Evolutionary conservation across 495 filamentous ascomycete species (phyloP).

Genomic region (Apiosordaria backusii): DNA sequence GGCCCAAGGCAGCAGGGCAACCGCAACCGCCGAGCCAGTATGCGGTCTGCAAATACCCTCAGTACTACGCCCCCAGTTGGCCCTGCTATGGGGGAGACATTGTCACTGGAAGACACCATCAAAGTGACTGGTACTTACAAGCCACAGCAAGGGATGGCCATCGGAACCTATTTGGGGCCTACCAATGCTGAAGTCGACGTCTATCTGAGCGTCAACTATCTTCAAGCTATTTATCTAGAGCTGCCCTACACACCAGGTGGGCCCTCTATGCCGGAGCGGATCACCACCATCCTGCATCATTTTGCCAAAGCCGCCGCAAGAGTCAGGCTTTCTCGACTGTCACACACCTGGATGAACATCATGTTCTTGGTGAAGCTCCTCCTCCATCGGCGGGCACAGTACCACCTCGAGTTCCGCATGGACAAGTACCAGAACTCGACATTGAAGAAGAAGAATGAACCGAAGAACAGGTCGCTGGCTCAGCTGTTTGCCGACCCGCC

Average conservation of each 20-base stretch:
- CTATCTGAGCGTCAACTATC: slow-evolving; percentile 60
- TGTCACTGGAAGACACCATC: slow-evolving; percentile 61
- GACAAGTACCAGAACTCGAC: slow-evolving; percentile 20
- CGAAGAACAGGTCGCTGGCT: slow-evolving; percentile 8
- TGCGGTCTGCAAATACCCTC: slow-evolving; percentile 35
- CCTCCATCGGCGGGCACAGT: slow-evolving; percentile 54
- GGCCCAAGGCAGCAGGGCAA: slow-evolving; percentile 42
- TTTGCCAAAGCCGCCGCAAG: slow-evolving; percentile 62
- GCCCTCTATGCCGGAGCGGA: slow-evolving; percentile 36
- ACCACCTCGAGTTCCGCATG: slow-evolving; percentile 49
- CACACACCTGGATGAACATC: slow-evolving; percentile 73
- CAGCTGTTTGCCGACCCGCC: slow-evolving; percentile 15
- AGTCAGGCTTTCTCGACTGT: slow-evolving; percentile 57
- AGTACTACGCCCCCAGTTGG: slow-evolving; percentile 60
- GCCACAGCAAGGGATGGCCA: slow-evolving; percentile 58
- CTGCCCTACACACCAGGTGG: slow-evolving; percentile 34
- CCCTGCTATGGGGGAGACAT: slow-evolving; percentile 46
- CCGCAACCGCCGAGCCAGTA: slow-evolving; percentile 38
- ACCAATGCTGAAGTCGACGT: slow-evolving; percentile 52
- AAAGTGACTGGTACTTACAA: slow-evolving; percentile 52
- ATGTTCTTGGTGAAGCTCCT: slow-evolving; percentile 60
- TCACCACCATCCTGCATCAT: slow-evolving; percentile 53
- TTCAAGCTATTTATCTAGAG: slow-evolving; percentile 41
- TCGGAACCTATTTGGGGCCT: slow-evolving; percentile 57
- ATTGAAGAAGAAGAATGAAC: slow-evolving; percentile 30